Evolutionary conservation across 768 basidiomycete species (phyloP).

Genomic region (Cubamyces lactineus): DNA sequence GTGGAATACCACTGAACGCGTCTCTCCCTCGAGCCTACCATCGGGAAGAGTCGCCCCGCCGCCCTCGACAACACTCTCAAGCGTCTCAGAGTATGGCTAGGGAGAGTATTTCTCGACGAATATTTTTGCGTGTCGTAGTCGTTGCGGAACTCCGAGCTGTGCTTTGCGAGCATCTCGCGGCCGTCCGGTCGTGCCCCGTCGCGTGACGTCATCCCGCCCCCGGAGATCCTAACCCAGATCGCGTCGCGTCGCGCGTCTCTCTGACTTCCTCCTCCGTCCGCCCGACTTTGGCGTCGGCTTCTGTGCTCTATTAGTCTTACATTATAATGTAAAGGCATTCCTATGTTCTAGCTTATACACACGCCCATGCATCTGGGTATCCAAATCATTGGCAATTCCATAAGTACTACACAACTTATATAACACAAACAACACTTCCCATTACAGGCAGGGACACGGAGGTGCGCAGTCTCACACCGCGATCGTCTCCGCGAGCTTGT

Average conservation of each 20-base stretch:
- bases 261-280: too few species aligned
- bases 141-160: conserved; percentile 1
- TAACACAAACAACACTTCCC: neutral
- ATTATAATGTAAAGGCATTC: too few species aligned
- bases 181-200: conserved; percentile 9
- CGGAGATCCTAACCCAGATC: neutral
- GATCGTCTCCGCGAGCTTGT: conserved; percentile 32
- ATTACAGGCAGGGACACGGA: neutral
- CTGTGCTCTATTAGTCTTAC: too few species aligned
- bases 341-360: too few species aligned
- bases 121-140: neutral
- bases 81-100: neutral
- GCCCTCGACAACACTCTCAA: too few species aligned
- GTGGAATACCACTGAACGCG: conserved; percentile 4
- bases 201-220: conserved; percentile 21
- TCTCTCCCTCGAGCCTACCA: neutral
- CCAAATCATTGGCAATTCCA: too few species aligned
- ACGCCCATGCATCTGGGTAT: too few species aligned
- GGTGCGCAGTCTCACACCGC: conserved; percentile 13
- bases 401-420: too few species aligned
- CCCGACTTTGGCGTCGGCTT: too few species aligned
- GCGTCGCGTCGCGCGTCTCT: conserved; percentile 15
- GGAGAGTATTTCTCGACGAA: neutral
- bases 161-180: neutral
- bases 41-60: neutral